phyloP scores from a whole-genome alignment of 768 basidiomycete genomes.

The Scleroderma citrinum region DNA sequence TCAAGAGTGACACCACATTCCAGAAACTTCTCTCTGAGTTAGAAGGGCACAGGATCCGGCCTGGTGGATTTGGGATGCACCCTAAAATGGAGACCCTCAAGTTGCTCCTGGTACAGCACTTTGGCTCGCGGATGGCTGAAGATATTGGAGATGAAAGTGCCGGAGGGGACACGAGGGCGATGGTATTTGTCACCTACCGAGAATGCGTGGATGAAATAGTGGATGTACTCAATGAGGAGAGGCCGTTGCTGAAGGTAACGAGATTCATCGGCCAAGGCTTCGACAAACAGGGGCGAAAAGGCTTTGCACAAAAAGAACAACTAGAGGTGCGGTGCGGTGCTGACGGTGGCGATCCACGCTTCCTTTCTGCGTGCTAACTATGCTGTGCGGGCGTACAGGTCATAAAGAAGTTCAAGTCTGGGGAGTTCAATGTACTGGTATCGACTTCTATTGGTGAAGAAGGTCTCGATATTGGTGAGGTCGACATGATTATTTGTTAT shows the following conservation, averaged over 20 bases:
- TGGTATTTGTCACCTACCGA: slow-evolving; percentile 93
- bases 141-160: slow-evolving; percentile 34
- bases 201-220: slow-evolving; percentile 91
- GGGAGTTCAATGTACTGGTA: slow-evolving; percentile 87
- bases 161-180: slow-evolving; percentile 56
- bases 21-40: slow-evolving; percentile 63
- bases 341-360: slow-evolving; percentile 1
- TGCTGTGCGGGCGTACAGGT: slow-evolving; percentile 43
- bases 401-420: slow-evolving; percentile 80
- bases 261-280: slow-evolving; percentile 89
- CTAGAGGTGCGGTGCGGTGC: slow-evolving; percentile 54
- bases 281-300: slow-evolving; percentile 81
- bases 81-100: slow-evolving; percentile 91
- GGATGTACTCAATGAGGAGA: slow-evolving; percentile 64
- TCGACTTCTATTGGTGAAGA: slow-evolving; percentile 98
- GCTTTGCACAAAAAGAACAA: slow-evolving; percentile 88
- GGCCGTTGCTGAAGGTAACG: slow-evolving; percentile 73
- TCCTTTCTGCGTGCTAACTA: slow-evolving; percentile 7
- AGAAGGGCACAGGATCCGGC: slow-evolving; percentile 43
- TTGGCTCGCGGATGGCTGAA: slow-evolving; percentile 40
- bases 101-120: slow-evolving; percentile 72
- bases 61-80: slow-evolving; percentile 56
- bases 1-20: slow-evolving; percentile 53
- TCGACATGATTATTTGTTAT: slow-evolving; percentile 94
- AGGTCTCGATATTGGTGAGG: slow-evolving; percentile 95